phyloP scores from a whole-genome alignment of 139 green algal genomes.

The Asterochloris sp. region DNA sequence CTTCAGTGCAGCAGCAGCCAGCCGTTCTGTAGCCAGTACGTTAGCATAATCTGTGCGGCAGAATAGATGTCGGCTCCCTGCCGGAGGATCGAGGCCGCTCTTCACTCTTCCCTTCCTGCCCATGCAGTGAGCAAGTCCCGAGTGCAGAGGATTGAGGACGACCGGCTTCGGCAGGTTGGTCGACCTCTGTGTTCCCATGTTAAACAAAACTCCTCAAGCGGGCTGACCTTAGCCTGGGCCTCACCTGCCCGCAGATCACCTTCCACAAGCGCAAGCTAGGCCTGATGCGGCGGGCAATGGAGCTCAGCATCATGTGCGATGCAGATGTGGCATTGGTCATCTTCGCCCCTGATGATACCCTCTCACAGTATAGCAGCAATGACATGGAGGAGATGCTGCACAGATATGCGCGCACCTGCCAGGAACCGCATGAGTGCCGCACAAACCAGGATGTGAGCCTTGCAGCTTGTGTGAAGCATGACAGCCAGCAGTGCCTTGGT shows the following conservation, averaged over 20 bases:
- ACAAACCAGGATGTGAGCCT: constrained; percentile 54
- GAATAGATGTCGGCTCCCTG: neutral
- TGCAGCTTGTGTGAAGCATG: no score
- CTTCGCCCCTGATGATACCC: constrained; percentile 55
- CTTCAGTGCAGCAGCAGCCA: neutral
- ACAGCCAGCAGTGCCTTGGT: no score
- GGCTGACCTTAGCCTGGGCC: neutral
- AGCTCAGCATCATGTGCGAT: constrained; percentile 77
- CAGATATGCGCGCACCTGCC: constrained; percentile 42
- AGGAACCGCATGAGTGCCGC: constrained; percentile 56
- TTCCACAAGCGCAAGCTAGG: constrained; percentile 68
- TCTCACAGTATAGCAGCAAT: constrained; percentile 66
- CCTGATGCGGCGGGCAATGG: constrained; percentile 80
- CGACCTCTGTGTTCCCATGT: neutral
- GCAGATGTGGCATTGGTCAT: constrained; percentile 78
- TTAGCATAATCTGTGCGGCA: neutral
- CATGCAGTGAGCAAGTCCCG: constrained; percentile 55
- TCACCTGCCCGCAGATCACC: constrained; percentile 26
- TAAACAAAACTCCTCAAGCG: neutral
- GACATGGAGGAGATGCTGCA: constrained; percentile 65
- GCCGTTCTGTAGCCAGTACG: neutral
- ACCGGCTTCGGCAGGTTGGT: constrained; percentile 48
- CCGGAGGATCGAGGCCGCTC: neutral
- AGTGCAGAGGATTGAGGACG: constrained; percentile 50
- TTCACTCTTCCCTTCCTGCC: neutral